A percentile compares a stretch with the other conserved stretches of the same genome.
These are phyloP conservation scores for Podaxis rugospora DNA, from an alignment of 768 basidiomycete species.

Conservation along the genomic window DNA sequence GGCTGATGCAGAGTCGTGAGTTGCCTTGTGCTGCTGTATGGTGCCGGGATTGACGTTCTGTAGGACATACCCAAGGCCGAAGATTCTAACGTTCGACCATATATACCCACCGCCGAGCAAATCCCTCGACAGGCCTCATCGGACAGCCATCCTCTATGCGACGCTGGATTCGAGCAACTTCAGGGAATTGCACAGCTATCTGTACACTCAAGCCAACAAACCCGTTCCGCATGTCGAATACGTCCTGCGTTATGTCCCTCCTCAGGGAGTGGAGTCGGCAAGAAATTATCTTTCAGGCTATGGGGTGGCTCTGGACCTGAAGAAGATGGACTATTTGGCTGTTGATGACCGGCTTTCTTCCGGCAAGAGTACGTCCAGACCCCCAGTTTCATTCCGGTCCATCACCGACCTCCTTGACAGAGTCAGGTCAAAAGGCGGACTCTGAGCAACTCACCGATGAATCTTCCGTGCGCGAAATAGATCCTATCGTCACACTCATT, in stretches of 20 bases:
- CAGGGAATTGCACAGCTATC: slow-evolving; percentile 60
- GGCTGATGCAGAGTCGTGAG: slow-evolving; percentile 23
- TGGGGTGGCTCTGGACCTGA: slow-evolving; percentile 88
- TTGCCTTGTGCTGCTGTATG: not conserved
- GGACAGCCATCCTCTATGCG: slow-evolving; percentile 78
- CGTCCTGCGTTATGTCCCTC: slow-evolving; percentile 67
- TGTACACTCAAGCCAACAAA: slow-evolving; percentile 45
- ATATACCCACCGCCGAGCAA: slow-evolving; percentile 47
- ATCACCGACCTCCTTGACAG: not conserved
- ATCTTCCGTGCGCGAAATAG: slow-evolving; percentile 19
- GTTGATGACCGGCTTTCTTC: slow-evolving; percentile 74
- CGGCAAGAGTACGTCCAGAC: slow-evolving; percentile 14
- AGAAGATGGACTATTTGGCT: slow-evolving; percentile 96
- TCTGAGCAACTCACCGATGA: slow-evolving; percentile 20
- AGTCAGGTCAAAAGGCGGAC: slow-evolving; percentile 8
- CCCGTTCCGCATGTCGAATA: slow-evolving; percentile 57
- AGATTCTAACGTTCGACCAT: slow-evolving; percentile 75
- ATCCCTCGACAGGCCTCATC: slow-evolving; percentile 42
- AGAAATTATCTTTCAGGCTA: slow-evolving; percentile 73
- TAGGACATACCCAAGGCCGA: slow-evolving; percentile 36
- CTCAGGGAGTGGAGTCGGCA: slow-evolving; percentile 20
- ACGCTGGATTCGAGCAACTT: slow-evolving; percentile 64
- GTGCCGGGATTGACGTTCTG: not conserved
- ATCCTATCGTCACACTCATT: slow-evolving; percentile 36
- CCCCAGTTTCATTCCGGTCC: not conserved